Percentiles rank a stretch among this genome's conserved stretches.
Evolutionary conservation across 768 basidiomycete genomes (phyloP).

Genomic region (Rhizopogon sp.): DNA sequence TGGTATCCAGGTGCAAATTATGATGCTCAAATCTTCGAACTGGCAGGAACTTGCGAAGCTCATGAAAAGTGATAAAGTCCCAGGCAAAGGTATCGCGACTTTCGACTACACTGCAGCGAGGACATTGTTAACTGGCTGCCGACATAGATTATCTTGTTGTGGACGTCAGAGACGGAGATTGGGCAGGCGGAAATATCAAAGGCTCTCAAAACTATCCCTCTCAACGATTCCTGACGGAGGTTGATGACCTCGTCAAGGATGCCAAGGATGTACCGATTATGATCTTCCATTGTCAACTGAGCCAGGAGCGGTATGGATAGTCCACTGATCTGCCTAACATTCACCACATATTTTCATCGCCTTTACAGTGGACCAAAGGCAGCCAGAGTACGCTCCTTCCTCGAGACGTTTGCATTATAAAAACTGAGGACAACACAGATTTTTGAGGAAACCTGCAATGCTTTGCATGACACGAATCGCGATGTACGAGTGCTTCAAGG

Average conservation of each 20-base stretch:
- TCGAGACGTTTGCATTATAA: neutral
- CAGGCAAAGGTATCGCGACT: constrained; percentile 34
- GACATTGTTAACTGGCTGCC: neutral
- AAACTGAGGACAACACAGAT: constrained; percentile 37
- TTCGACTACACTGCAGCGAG: neutral
- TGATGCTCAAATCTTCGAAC: neutral
- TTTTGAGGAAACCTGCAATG: constrained; percentile 59
- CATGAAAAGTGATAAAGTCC: constrained; percentile 59
- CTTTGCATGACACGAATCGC: constrained; percentile 42
- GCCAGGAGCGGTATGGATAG: constrained; percentile 63
- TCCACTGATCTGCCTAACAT: neutral
- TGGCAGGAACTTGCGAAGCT: constrained; percentile 62
- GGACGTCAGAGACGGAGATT: constrained; percentile 85
- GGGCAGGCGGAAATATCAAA: constrained; percentile 73
- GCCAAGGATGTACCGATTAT: constrained; percentile 58
- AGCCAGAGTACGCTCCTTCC: constrained; percentile 48
- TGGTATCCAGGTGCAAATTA: neutral
- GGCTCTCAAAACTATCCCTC: constrained; percentile 62
- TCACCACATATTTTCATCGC: constrained; percentile 5
- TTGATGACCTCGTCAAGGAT: constrained; percentile 54
- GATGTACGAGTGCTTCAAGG: constrained; percentile 63
- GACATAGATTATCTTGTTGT: constrained; percentile 62
- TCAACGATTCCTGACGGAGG: constrained; percentile 45
- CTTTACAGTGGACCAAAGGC: constrained; percentile 67
- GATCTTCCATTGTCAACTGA: constrained; percentile 76